Evolutionary conservation across 1,284 basidiomycete genomes (phyloP), one percentile per base, ranked within the genome.

Genomic region (Thecaphora thlaspeos): DNA sequence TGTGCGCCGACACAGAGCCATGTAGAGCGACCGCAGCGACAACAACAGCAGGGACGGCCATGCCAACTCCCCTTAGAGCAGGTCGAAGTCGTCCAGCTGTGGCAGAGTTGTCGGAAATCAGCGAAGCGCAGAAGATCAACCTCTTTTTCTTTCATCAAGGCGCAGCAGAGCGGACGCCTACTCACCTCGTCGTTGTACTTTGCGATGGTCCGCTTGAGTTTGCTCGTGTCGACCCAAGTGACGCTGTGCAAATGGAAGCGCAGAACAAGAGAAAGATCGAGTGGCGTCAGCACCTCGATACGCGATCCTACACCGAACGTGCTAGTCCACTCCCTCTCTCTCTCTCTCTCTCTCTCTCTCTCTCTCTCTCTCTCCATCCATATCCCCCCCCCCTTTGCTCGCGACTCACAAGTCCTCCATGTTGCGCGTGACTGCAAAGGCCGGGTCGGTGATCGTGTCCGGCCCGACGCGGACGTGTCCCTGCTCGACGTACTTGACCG

Each of bases 181-280:
- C 46, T 18, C 54, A 91, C 90, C 85, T 96, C 90, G 81, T 95
- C 93, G 79, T 97, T 98, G 83, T 98, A 98, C 63, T 84, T 82
- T 87, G 94, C 89, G 77, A 98, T 87, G 0, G 90, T 93, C 60
- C 94, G 84, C 85, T 95, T 97, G 79, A 97, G 85, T 79, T 94
- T 95, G 67, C 89, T 92, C 22, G 91, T 93, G 79, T 98, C 93
- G 17, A 98, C 92, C 95, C 95, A 99, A 19, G 95, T 97, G 43
- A 98, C 91, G 80, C 58, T 61, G 58, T 2, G 19, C 12, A 34
- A 34, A 4, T 4, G 15, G 11, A 15, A 34, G 11, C 9, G 32
- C 12, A 14, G 32, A 17, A 15, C 9, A 4, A 34, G 12, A 17
- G 7, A 34, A 15, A 14, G 32, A 8, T 4, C 11, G 10, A 34